phyloP scores from a whole-genome alignment of 345 rosid species.

The Brassica cretica region DNA sequence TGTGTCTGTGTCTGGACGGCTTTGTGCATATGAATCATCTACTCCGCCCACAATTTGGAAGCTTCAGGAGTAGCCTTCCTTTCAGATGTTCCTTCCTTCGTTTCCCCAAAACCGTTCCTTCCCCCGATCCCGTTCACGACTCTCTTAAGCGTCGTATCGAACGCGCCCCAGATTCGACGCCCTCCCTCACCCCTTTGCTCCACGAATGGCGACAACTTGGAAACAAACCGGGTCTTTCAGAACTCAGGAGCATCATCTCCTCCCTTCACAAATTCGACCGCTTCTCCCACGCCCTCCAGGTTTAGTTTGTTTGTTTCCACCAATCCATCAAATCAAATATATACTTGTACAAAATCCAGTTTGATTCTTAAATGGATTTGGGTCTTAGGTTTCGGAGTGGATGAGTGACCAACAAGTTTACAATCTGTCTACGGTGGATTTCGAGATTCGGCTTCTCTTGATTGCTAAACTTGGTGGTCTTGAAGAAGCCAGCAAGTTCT shows the following conservation, averaged over 20 bases:
- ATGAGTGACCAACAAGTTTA: conserved; percentile 33
- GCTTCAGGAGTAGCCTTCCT: conserved; percentile 5
- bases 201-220: conserved; percentile 52
- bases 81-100: conserved; percentile 8
- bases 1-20: background rate
- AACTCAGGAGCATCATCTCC: conserved; percentile 39
- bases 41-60: background rate
- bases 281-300: conserved; percentile 53
- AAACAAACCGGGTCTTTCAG: conserved; percentile 2
- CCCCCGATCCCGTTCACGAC: conserved; percentile 13
- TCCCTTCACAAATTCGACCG: conserved; percentile 39
- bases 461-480: conserved; percentile 48
- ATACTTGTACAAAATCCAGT: background rate
- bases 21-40: conserved; percentile 22
- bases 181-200: conserved; percentile 44
- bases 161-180: conserved; percentile 24
- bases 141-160: conserved; percentile 39
- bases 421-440: conserved; percentile 30
- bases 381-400: conserved; percentile 48
- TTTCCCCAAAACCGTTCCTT: conserved; percentile 23
- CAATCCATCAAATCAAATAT: background rate
- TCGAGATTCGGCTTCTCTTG: conserved; percentile 49
- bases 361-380: background rate
- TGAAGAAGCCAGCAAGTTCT: conserved; percentile 44
- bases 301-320: conserved; percentile 1